A percentile compares a stretch with the other conserved stretches of the same genome.
Conservation (phyloP, 805 yeast species). For the Scheffersomyces lignosus region DNA sequence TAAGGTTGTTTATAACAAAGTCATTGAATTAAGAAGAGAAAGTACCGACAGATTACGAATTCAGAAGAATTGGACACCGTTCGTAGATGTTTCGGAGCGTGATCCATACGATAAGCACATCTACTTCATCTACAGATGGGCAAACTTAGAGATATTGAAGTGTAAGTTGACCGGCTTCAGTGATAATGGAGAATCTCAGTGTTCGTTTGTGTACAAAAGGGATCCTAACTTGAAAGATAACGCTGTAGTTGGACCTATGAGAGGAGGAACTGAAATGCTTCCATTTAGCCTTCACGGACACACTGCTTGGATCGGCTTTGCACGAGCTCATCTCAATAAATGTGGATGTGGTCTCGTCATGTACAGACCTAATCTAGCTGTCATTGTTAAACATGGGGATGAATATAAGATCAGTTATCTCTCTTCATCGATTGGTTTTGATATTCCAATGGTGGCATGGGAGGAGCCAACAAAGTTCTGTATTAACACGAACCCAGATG, state of each 20-base stretch:
- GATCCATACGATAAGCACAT: slow-evolving; percentile 14
- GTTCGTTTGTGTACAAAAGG: slow-evolving; percentile 29
- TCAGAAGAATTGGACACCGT: slow-evolving; percentile 28
- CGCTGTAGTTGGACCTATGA: background rate
- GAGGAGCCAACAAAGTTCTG: no score
- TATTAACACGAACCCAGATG: no score
- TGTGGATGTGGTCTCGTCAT: no score
- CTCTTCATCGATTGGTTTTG: no score
- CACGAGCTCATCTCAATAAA: no score
- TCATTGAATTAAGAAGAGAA: background rate
- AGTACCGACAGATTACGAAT: slow-evolving; percentile 3
- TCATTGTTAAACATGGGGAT: no score
- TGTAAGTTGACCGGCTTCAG: slow-evolving; percentile 8
- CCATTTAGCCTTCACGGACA: no score
- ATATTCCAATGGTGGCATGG: no score
- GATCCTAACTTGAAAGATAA: slow-evolving; percentile 16
- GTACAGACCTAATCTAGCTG: no score
- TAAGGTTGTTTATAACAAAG: background rate
- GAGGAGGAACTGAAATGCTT: no score
- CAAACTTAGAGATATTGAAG: slow-evolving; percentile 12
- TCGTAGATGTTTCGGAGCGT: slow-evolving; percentile 9
- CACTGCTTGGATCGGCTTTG: no score
- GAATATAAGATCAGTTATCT: no score
- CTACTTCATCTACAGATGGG: slow-evolving; percentile 18
- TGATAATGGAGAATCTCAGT: slow-evolving; percentile 11